Evolutionary conservation across 169 alveolate species (phyloP), one percentile per base, ranked within the genome.

Genomic region (Plasmodium malariae): DNA sequence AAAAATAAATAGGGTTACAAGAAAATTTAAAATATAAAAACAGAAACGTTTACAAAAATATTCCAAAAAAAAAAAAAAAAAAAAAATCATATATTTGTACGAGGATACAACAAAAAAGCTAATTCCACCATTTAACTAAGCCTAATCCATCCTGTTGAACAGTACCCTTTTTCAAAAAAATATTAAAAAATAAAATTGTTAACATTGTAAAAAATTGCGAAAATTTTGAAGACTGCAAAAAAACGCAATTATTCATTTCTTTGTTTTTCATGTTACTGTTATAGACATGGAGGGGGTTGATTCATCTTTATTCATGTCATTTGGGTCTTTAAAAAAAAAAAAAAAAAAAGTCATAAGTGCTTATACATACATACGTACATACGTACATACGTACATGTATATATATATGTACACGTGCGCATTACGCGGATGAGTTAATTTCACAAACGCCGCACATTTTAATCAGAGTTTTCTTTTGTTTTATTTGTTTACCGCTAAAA

Each of bases 61-160:
- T 24, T 11, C n/a, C 6, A 57, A 55, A 36, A 70, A 55, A 57
- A 45, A 43, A 45, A 60, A 30, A 51, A 76, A 62, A 40, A 51
- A 48, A 37, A 60, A 48, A 28, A 37, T 19, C 36, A 17, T 1
- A 36, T 43, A 40, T 43, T 40, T 12, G 12, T 36, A 1, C 14
- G 32, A 19, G 36, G n/a, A n/a, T n/a, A n/a, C n/a, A 73, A 24
- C 51, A 19, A 0, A 67, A n/a, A 17, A 21, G 36, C 28, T 63
- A 76, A 24, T 40, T 76, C 89, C 89, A 76, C 89, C 89, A 76
- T 19, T 76, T 76, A 3, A 76, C 89, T 43, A 76, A 36, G 21
- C 89, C 89, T 30, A 76, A 17, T n/a, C 89, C 89, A 67, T 76
- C 89, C 55, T 76, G 89, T 36, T 76, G 89, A 12, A 76, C 89